Base-by-base conservation (phyloP, 1,284 basidiomycete species). In the Puccinia novopanici region DNA sequence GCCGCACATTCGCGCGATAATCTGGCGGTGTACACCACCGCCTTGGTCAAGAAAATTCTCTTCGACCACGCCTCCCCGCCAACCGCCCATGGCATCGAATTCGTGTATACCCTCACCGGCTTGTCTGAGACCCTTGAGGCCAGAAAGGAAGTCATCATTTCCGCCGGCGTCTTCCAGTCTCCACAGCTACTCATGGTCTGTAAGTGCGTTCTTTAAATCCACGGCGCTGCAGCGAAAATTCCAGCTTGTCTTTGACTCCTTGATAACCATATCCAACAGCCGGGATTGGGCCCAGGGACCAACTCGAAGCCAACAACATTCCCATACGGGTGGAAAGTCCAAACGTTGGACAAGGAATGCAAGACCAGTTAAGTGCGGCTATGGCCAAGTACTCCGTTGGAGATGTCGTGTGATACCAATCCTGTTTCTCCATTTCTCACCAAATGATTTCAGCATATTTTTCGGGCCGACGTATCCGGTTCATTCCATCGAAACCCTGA, bases 101-200 rank as follows among this genome's bases (percentile, higher is more conserved):
- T 78, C 50, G n/a, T 59, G 15, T 45, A 68, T 37, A 34, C 67
- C 3, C 40, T 37, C 19, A 55, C 34, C 10, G 24, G 30, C 6
- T 6, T n/a, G 19, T 55, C 70, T 37, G 50, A 37, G 6, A 55
- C 40, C 12, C 65, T 55, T 3, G 8, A n/a, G 10, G 75, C 75
- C 2, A 68, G 5, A 34, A 83, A 83, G 72, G 85, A 85, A 71
- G 83, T 85, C 57, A 85, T 85, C 40, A 37, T 85, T 30, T 82
- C 82, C 42, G 84, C 84, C 4, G 85, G 85, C 27, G 82, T 84
- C 12, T 83, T 85, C 82, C 82, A 83, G 45, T 83, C 83, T 10
- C 85, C 85, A 6, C 84, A 85, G 75, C 82, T 86, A 12, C 82
- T 86, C 19, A 77, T 77, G 75, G 34, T 77, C 19, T 67, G 75